Base-by-base conservation (phyloP, 441 rosid genomes). In the Croton laevigatus region DNA sequence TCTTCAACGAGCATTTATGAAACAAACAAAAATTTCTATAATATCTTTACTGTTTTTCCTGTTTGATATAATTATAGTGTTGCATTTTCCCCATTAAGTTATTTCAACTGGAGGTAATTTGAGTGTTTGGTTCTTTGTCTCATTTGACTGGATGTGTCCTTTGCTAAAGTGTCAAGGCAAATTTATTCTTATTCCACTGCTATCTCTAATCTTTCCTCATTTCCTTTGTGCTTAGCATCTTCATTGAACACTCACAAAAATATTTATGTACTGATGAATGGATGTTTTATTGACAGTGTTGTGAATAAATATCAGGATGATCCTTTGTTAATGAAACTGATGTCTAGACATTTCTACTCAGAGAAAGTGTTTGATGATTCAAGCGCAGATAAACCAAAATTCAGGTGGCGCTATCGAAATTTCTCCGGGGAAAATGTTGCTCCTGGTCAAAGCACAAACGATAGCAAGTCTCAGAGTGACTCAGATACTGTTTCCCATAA, bases 301-400 rank as follows among this genome's bases (percentile, higher is more conserved):
- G 76, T 82, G 70, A 83, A 65, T 70, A 83, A 80, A 38, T 76
- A 88, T 73, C 78, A 27, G 60, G 70, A 86, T 46, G 83, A 89
- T 77, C 80, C 85, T 70, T 74, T 76, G 80, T 79, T 70, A 68
- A 87, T 85, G 89, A 73, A 69, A 62, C 83, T 75, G 62, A 68
- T 92, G 76, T 69, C 83, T 6, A 90, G 83, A 76, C 82, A 84
- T 79, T 90, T 94, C 84, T 92, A 88, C 69, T 75, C 84, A 0
- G 96, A 94, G 90, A 78, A 80, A 73, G 89, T 94, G 72, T 92
- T 83, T 79, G 84, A 83, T 68, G 99, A 89, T 79, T 75, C 93
- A 64, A 75, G 42, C 72, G 71, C 77, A 13, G 86, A 86, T 36
- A 81, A 71, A 73, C 91, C 91, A 74, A 80, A 74, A 11, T 44